Conservation (phyloP, 371 early-diverging fungal species). For the Funneliformis caledonium region DNA sequence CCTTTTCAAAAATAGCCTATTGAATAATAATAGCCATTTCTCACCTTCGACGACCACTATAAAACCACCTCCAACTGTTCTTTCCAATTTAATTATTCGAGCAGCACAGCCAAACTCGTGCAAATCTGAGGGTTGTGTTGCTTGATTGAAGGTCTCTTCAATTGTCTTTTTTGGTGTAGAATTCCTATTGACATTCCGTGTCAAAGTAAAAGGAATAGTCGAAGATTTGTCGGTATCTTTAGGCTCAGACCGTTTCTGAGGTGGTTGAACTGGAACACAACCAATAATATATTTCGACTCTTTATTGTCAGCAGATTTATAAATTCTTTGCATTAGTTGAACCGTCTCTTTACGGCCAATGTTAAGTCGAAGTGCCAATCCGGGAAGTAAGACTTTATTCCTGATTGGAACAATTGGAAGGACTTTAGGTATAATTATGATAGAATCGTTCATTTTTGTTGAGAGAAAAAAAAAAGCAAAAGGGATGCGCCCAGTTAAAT, state of each 20-base stretch:
- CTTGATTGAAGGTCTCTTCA: slow-evolving; percentile 7
- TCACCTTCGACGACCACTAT: slow-evolving; percentile 52
- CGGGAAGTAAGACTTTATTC: slow-evolving; percentile 55
- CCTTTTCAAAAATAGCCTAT: too few species aligned
- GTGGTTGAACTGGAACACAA: slow-evolving; percentile 43
- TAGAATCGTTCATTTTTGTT: neutral
- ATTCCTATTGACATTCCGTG: neutral
- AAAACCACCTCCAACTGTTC: slow-evolving; percentile 48
- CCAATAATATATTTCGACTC: slow-evolving; percentile 52
- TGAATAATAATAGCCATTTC: neutral
- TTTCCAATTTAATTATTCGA: slow-evolving; percentile 51
- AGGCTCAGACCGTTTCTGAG: neutral
- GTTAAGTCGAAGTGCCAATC: slow-evolving; percentile 49
- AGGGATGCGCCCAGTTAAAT: too few species aligned
- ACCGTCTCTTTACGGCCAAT: slow-evolving; percentile 51
- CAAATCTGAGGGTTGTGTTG: slow-evolving; percentile 43
- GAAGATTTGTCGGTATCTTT: neutral
- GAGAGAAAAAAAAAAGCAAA: too few species aligned
- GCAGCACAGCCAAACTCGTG: slow-evolving; percentile 53
- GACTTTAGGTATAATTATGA: slow-evolving; percentile 38
- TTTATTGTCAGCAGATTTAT: slow-evolving; percentile 44
- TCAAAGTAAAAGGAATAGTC: neutral
- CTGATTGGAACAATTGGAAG: slow-evolving; percentile 52
- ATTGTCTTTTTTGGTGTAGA: slow-evolving; percentile 15
- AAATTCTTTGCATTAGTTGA: slow-evolving; percentile 46